These are phyloP conservation scores for Candida golubevii DNA, from an alignment of 805 yeast genomes.

Conservation along the genomic window DNA sequence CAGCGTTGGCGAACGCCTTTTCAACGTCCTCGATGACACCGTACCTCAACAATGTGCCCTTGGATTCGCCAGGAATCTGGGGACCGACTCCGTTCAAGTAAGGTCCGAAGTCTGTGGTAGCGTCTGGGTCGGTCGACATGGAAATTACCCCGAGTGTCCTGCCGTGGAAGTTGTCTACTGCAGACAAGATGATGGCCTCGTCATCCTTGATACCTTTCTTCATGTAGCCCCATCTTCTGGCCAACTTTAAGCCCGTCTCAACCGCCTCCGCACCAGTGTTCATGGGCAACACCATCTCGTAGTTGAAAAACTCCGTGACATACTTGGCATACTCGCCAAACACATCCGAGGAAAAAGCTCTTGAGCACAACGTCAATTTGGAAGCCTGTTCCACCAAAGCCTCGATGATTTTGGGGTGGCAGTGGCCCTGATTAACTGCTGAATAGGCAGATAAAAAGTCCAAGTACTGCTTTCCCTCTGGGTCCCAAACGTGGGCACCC, in stretches of 20 bases:
- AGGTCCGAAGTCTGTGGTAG: conserved; percentile 86
- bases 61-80: conserved; percentile 66
- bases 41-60: conserved; percentile 62
- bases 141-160: conserved; percentile 93
- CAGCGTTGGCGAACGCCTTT: conserved; percentile 73
- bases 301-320: conserved; percentile 81
- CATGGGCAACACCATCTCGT: conserved; percentile 94
- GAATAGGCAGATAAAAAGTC: conserved; percentile 94
- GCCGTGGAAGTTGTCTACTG: conserved; percentile 92
- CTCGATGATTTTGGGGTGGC: conserved; percentile 85
- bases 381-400: conserved; percentile 88
- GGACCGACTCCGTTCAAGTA: conserved; percentile 83
- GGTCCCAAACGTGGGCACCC: conserved; percentile 98
- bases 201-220: conserved; percentile 77
- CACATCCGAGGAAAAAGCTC: conserved; percentile 89
- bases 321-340: conserved; percentile 86
- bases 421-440: conserved; percentile 97
- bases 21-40: conserved; percentile 86
- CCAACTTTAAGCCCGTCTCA: conserved; percentile 88
- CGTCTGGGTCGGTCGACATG: conserved; percentile 94
- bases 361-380: conserved; percentile 76
- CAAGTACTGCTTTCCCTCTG: conserved; percentile 90
- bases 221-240: conserved; percentile 95
- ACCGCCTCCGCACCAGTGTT: conserved; percentile 99
- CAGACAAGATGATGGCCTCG: conserved; percentile 85